Conservation (phyloP, 306 rosid genomes). For the Sindora glabra region DNA sequence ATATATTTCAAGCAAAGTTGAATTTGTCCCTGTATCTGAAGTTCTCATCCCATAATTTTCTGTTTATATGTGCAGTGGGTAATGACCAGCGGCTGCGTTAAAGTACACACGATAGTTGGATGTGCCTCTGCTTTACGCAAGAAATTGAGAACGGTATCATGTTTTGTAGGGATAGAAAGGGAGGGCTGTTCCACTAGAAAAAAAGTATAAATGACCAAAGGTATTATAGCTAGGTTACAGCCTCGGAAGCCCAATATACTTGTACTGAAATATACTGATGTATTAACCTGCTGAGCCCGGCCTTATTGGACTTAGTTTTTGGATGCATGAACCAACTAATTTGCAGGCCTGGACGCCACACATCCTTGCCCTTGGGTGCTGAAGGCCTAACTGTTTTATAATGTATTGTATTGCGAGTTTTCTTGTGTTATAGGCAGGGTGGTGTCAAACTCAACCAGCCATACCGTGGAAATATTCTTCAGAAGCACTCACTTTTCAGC, state of each 20-base stretch:
- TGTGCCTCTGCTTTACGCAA: neutral
- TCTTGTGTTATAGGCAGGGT: constrained; percentile 25
- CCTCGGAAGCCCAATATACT: too few relatives aligned
- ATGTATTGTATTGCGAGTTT: neutral
- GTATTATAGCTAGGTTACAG: too few relatives aligned
- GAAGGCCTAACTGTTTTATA: neutral
- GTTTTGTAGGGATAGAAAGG: constrained; percentile 4
- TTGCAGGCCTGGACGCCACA: neutral
- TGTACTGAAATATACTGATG: neutral
- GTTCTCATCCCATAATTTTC: neutral
- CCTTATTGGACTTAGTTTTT: neutral
- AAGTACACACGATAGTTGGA: neutral
- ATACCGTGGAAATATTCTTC: constrained; percentile 30
- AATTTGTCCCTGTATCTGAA: neutral
- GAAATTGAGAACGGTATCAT: neutral
- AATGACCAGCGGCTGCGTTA: neutral
- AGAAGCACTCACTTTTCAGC: constrained; percentile 39
- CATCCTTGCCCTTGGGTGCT: neutral
- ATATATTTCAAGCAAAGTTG: constrained; percentile 7
- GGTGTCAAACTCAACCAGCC: constrained; percentile 5
- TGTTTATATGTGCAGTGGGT: neutral
- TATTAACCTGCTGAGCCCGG: neutral
- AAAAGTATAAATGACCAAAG: too few relatives aligned
- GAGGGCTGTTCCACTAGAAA: too few relatives aligned
- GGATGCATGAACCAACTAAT: neutral